Evolutionary conservation across 768 basidiomycete species (phyloP).

Genomic region (Mycena floridula): DNA sequence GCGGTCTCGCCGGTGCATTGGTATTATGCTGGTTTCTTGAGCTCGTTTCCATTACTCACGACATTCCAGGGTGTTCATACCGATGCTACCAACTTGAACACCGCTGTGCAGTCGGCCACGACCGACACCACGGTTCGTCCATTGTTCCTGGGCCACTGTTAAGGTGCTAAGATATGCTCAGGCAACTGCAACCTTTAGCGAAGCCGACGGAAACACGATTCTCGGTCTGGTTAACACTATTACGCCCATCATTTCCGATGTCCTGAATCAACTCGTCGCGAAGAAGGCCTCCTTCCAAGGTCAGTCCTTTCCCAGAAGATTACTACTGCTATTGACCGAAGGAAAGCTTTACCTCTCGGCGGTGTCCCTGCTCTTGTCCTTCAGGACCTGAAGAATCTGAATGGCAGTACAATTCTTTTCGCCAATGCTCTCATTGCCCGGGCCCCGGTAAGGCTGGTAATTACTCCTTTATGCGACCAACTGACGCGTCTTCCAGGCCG

Average conservation of each 20-base stretch:
- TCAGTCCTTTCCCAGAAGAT: neutral
- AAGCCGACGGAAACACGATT: conserved; percentile 19
- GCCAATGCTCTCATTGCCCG: conserved; percentile 16
- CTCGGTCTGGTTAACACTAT: conserved; percentile 16
- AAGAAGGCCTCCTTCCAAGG: conserved; percentile 20
- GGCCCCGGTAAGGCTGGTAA: conserved; percentile 17
- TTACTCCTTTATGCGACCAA: neutral
- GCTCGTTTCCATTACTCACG: neutral
- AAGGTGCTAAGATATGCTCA: neutral
- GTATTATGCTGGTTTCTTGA: neutral
- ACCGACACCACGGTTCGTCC: conserved; percentile 19
- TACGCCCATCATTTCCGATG: conserved; percentile 19
- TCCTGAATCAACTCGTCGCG: conserved; percentile 14
- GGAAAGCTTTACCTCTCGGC: conserved; percentile 21
- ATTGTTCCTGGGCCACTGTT: neutral
- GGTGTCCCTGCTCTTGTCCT: conserved; percentile 22
- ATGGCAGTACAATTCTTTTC: conserved; percentile 14
- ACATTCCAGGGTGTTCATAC: conserved; percentile 20
- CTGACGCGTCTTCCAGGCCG: conserved; percentile 13
- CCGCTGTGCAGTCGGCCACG: conserved; percentile 17
- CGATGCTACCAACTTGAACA: conserved; percentile 12
- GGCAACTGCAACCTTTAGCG: conserved; percentile 18
- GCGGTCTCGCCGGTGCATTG: neutral
- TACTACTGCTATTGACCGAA: no score
- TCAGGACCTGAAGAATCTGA: conserved; percentile 21